Base-by-base conservation (phyloP, 495 filamentous ascomycete genomes). In the Aspergillus asperescens region DNA sequence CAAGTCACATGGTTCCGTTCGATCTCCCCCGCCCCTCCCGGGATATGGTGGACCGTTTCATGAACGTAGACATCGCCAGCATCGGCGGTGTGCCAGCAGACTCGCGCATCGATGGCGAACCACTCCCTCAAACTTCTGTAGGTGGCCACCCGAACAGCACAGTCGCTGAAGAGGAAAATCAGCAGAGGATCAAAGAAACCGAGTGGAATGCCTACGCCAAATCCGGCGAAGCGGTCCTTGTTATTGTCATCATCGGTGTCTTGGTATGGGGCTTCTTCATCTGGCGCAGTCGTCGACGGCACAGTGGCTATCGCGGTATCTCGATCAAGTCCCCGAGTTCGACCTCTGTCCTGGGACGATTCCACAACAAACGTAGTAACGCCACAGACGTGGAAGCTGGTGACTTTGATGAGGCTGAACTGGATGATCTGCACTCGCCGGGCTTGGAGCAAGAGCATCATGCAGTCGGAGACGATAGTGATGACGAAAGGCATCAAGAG, bases 11-110 rank as follows among this genome's bases (percentile, higher is more conserved):
- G 93, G 93, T 96, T 3, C 93, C 93, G 5, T 97, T 90, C 65
- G 92, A 98, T 65, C 87, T 85, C 57, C 83, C 94, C 10, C 82
- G 90, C 20, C 83, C 90, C 42, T 87, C 84, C 7, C 82, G 93
- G 40, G 93, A 97, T 65, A 98, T 98, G 94, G 82, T 96, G 8
- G 93, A 97, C 66, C 86, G 93, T 15, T 96, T 97, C 68, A 89
- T 96, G 76, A 82, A 82, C 27, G 90, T 98, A 19, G 89, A 98
- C 63, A 96, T 97, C 55, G 85, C 80, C 56, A 86, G 81, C 64
- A 96, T 97, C 50, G 93, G 93, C 51, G 92, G 92, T 32, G 65
- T 68, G 34, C 93, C 93, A 0, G 79, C 89, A 0, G 89, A 97
- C 65, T 89, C 84, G 12, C 79, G 83, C 39, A 88, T 98, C 53